Percentiles rank a stretch among this genome's conserved stretches.
Evolutionary conservation across 768 basidiomycete genomes (phyloP).

Genomic region (Mycena vitilis): DNA sequence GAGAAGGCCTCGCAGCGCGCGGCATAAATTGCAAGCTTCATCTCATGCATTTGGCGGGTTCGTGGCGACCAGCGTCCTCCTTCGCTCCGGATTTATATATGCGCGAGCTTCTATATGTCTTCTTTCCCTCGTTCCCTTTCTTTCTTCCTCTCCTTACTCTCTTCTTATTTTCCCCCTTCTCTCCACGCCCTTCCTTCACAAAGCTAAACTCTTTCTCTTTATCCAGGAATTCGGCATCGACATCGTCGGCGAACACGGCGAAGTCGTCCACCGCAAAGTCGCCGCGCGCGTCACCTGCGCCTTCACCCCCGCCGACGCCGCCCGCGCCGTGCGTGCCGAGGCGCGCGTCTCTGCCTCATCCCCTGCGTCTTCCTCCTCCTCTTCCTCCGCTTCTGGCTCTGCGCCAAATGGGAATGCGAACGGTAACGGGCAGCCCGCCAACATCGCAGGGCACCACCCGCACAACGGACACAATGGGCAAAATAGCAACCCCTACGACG

Average conservation of each 20-base stretch:
- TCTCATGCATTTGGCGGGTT: too few species aligned
- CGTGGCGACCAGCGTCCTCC: too few species aligned
- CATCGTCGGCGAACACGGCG: slow-evolving; percentile 76
- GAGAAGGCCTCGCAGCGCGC: too few species aligned
- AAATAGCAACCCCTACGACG: background rate
- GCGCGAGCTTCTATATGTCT: too few species aligned
- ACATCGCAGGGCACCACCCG: background rate
- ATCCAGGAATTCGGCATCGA: slow-evolving; percentile 79
- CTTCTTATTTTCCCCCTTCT: background rate
- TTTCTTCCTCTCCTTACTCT: too few species aligned
- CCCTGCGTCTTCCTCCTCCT: background rate
- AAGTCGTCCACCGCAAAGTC: slow-evolving; percentile 78
- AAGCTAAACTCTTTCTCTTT: too few species aligned
- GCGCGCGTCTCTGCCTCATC: slow-evolving; percentile 40
- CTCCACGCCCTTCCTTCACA: too few species aligned
- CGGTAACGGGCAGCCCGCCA: background rate
- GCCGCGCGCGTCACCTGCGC: slow-evolving; percentile 72
- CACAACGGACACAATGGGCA: background rate
- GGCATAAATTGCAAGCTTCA: too few species aligned
- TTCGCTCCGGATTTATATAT: too few species aligned
- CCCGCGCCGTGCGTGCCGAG: slow-evolving; percentile 50
- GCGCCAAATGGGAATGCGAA: too few species aligned
- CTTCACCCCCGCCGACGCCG: slow-evolving; percentile 65
- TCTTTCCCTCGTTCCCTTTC: too few species aligned
- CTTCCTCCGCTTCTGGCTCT: too few species aligned